Evolutionary conservation across 1,284 basidiomycete genomes (phyloP).

Genomic region (Puccinia horiana): DNA sequence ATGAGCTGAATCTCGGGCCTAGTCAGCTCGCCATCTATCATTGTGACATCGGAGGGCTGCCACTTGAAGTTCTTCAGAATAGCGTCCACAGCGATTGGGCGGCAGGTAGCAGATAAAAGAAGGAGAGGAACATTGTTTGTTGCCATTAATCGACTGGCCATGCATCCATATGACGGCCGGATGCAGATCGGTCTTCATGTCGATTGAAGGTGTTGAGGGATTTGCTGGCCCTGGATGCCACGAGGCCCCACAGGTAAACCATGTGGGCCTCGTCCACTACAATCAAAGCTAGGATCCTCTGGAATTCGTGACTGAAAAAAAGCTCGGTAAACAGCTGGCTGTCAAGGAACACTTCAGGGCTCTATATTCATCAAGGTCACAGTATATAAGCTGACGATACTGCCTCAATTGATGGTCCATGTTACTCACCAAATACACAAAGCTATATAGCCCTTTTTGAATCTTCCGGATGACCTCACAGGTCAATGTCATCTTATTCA

Average conservation of each 20-base stretch:
- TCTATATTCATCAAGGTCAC: no score
- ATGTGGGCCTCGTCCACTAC: constrained; percentile 6
- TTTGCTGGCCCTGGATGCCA: not conserved
- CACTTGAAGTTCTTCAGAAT: not conserved
- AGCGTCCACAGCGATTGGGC: not conserved
- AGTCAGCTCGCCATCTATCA: not conserved
- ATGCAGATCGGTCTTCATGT: not conserved
- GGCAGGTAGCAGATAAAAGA: not conserved
- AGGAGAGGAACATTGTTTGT: not conserved
- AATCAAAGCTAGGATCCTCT: not conserved
- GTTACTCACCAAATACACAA: no score
- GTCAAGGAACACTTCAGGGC: no score
- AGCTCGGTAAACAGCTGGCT: no score
- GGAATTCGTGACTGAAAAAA: no score
- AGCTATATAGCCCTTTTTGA: no score
- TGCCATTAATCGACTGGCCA: not conserved
- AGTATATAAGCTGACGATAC: no score
- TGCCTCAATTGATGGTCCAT: no score
- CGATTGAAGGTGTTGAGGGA: no score
- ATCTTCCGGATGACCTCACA: no score
- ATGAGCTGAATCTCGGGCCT: not conserved
- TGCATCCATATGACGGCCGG: not conserved
- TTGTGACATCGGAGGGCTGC: not conserved
- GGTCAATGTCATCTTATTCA: no score
- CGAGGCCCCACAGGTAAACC: no score